phyloP scores from a whole-genome alignment of 306 rosid species.

The Quercus rubra region DNA sequence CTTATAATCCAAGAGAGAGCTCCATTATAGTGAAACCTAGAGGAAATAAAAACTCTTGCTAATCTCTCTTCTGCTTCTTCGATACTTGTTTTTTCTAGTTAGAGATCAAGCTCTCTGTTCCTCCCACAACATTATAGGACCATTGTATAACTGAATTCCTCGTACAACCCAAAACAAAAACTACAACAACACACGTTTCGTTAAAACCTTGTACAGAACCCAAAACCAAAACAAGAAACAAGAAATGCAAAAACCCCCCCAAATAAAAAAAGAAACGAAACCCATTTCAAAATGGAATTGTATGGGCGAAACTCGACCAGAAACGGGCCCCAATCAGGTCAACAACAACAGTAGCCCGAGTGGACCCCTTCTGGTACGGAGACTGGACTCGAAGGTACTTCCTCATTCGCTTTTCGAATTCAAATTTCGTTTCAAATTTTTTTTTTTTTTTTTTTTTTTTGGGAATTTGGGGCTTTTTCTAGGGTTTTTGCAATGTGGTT shows the following conservation, averaged over 20 bases:
- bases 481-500: slow-evolving; percentile 47
- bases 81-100: not conserved
- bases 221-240: slow-evolving; percentile 22
- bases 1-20: not conserved
- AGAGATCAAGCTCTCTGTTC: slow-evolving; percentile 35
- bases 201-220: not conserved
- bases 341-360: slow-evolving; percentile 39
- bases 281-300: slow-evolving; percentile 43
- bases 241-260: not conserved
- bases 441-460: not conserved
- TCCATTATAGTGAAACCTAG: slow-evolving; percentile 29
- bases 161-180: not conserved
- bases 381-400: slow-evolving; percentile 58
- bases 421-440: not conserved
- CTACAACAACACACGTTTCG: not conserved
- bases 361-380: slow-evolving; percentile 57
- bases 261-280: not conserved
- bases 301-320: slow-evolving; percentile 57
- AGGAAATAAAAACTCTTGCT: not conserved
- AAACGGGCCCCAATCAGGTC: slow-evolving; percentile 53
- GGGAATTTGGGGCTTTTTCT: slow-evolving; percentile 10
- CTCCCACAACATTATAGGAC: slow-evolving; percentile 35
- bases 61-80: slow-evolving; percentile 16
- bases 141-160: slow-evolving; percentile 12
- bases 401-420: not conserved